Evolutionary conservation across 1,139 yeast genomes (phyloP), one percentile per base, ranked within the genome.

Genomic region (Candida gigantensis): DNA sequence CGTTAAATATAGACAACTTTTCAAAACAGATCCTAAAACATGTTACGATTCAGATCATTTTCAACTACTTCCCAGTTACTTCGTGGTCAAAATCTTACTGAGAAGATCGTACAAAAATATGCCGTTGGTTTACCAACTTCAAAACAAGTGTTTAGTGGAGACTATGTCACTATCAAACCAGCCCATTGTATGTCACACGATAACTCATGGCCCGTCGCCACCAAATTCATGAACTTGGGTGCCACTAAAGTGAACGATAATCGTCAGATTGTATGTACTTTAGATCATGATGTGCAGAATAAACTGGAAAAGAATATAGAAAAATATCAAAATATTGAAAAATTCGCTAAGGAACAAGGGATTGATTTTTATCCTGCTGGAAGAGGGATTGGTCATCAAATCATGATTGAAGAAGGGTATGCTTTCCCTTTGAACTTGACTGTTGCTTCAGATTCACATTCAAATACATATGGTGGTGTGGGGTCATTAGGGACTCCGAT

Each of bases 141-240:
- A 12, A 90, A 90, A 57, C 59, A 70, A 42, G 96, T 92, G 21
- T 79, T 70, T 51, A 75, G 89, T 40, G 98, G 98, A 13, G 98
- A 94, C 66, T 92, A 90, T 64, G 97, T 94, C 37, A 81, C 96
- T 6, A 90, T 94, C 56, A 78, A 74, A 55, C 99, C 99, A 6
- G 94, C 96, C 6, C 96, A 92, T 67, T 92, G 96, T 62, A 92
- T 94, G 98, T 87, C 97, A 10, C 99, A 92, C 60, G 99, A 92
- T 61, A 92, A 92, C 63, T 84, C 97, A 35, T 92, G 99, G 98
- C 99, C 99, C 0, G 97, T 92, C 18, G 98, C 98, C 1, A 74
- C 92, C 53, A 92, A 92, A 66, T 92, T 94, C 64, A 88, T 81
- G 83, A 96, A 96, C 5, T 73, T 92, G 26, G 98, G 98, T 1